These are phyloP conservation scores for Cenchrus purpureus DNA, from an alignment of 176 grass and related monocot genomes.

Conservation along the genomic window DNA sequence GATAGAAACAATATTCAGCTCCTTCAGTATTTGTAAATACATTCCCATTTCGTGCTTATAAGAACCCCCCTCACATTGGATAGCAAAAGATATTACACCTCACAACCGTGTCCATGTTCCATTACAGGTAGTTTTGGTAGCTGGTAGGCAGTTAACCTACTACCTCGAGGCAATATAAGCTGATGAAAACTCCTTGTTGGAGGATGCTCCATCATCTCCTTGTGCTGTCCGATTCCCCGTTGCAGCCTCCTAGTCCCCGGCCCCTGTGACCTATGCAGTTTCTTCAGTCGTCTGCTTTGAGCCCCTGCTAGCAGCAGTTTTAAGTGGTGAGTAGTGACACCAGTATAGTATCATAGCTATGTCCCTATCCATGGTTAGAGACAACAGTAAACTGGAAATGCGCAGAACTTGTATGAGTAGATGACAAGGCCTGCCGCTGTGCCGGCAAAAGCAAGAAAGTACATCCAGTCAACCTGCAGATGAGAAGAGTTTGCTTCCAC, in stretches of 20 bases:
- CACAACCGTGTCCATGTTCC: constrained; percentile 10
- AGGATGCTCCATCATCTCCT: background rate
- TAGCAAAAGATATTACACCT: constrained; percentile 7
- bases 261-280: background rate
- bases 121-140: background rate
- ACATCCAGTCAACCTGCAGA: too few relatives aligned
- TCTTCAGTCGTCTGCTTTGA: too few relatives aligned
- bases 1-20: background rate
- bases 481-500: too few relatives aligned
- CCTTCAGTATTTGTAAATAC: background rate
- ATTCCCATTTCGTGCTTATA: background rate
- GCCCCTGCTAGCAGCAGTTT: too few relatives aligned
- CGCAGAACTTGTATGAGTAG: too few relatives aligned
- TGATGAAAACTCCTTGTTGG: constrained; percentile 25
- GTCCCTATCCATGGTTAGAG: too few relatives aligned
- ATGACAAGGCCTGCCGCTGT: too few relatives aligned
- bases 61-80: background rate
- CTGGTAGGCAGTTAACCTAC: background rate
- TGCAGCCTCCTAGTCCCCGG: constrained; percentile 49
- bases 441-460: too few relatives aligned
- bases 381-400: too few relatives aligned
- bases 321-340: too few relatives aligned
- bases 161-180: constrained; percentile 19
- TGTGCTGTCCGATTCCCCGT: background rate
- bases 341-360: too few relatives aligned